Base-by-base conservation (phyloP, 2,329 filamentous ascomycete species). In the Aspergillus sp. region DNA sequence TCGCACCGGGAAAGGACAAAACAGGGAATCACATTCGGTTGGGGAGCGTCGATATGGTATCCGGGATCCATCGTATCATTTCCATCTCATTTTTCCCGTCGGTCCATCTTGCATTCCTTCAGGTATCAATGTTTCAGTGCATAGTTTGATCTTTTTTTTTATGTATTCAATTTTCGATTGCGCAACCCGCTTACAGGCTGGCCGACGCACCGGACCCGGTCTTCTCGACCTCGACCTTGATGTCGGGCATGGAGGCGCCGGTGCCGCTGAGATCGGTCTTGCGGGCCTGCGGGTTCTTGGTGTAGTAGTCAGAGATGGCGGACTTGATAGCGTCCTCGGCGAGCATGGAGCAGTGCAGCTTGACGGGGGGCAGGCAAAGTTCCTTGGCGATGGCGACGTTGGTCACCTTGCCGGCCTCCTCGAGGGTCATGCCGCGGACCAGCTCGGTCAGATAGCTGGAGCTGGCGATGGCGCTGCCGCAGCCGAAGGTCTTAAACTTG, bases 351-450 rank as follows among this genome's bases (percentile, higher is more conserved):
- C 90, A 95, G 74, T 95, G 90, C 45, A 94, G 75, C 78, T 95
- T 95, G 47, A 95, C 90, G 56, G 90, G 90, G 33, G 90, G 90
- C 86, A 54, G 89, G 88, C 90, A 94, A 52, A 96, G 80, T 77
- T 99, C 95, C 80, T 95, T 95, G 35, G 94, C 94, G 69, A 99
- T 99, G 76, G 99, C 92, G 3, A 93, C 96, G 76, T 99, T 99
- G 78, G 90, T 88, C 65, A 99, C 89, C 76, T 88, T 87, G 50
- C 86, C 86, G 32, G 95, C 94, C 72, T 99, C 90, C 65, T 99
- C 94, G 60, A 99, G 76, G 13, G 88, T 95, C 93, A 97, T 99
- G 55, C 94, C 94, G 59, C 90, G 84, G 58, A 99, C 92, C 54
- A 99, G 79, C 75, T 96, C 91, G 8, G 94, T 99, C 65, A 99